phyloP scores from a whole-genome alignment of 75 land plant genomes.

The Picea glauca region DNA sequence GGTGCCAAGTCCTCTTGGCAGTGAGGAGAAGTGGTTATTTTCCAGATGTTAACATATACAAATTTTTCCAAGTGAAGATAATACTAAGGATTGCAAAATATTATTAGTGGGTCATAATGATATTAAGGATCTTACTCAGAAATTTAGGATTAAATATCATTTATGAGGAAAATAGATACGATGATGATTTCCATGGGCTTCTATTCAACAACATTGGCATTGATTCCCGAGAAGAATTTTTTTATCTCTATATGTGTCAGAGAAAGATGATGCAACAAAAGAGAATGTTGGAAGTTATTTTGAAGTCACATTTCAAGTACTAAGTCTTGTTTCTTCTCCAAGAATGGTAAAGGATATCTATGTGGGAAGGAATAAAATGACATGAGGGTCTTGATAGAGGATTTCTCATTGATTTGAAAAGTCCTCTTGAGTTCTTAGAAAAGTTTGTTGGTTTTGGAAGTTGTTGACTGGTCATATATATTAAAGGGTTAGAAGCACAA shows the following conservation, averaged over 20 bases:
- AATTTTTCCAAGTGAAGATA: too few relatives aligned
- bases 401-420: neutral
- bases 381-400: neutral
- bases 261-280: neutral
- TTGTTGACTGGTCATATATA: neutral
- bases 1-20: too few relatives aligned
- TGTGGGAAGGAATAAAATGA: neutral
- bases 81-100: too few relatives aligned
- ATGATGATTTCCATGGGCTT: neutral
- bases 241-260: too few relatives aligned
- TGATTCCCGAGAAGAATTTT: neutral
- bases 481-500: neutral
- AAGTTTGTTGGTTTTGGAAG: neutral
- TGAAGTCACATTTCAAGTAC: neutral
- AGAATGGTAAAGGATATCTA: neutral
- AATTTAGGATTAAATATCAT: too few relatives aligned
- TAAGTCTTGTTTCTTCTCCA: neutral
- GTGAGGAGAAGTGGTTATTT: too few relatives aligned
- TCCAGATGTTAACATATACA: too few relatives aligned
- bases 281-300: neutral
- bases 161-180: neutral
- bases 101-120: too few relatives aligned
- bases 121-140: too few relatives aligned
- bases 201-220: neutral
- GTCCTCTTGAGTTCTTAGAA: neutral